Conservation (phyloP, 805 yeast species). For the Komagataella pseudopastoris region DNA sequence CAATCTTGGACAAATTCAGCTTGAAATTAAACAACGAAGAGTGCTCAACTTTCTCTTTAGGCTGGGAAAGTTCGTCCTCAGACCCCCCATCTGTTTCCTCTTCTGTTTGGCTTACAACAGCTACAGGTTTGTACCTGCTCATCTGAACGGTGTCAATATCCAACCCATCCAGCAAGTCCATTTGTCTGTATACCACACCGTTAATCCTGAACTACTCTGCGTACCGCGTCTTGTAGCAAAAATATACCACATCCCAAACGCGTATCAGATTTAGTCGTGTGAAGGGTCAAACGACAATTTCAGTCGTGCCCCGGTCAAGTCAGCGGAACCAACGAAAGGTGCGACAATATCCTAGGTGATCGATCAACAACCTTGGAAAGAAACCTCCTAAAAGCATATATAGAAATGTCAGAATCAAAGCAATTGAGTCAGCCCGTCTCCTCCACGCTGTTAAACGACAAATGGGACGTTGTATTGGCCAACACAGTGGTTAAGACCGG, state of each 20-base stretch:
- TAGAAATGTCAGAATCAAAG: not conserved
- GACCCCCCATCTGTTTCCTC: not conserved
- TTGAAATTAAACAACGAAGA: not conserved
- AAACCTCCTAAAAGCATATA: not conserved
- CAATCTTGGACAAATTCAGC: not conserved
- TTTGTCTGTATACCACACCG: slow-evolving; percentile 1
- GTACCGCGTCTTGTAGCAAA: not conserved
- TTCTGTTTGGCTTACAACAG: not conserved
- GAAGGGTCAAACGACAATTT: not conserved
- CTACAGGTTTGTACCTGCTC: not conserved
- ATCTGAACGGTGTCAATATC: not conserved
- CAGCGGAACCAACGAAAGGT: not conserved
- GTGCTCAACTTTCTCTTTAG: not conserved
- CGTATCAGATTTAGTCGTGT: not conserved
- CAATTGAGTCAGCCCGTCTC: not conserved
- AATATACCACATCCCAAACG: not conserved
- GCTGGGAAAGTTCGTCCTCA: not conserved
- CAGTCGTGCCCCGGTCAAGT: not conserved
- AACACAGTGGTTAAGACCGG: slow-evolving; percentile 92
- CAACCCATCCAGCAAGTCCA: slow-evolving; percentile 1
- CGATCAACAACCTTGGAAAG: not conserved
- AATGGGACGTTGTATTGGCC: slow-evolving; percentile 94
- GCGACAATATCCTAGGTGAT: not conserved
- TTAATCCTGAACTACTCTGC: not conserved
- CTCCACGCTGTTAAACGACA: not conserved